Evolutionary conservation across 768 basidiomycete genomes (phyloP).

Genomic region (Boletus pseudo-olivaceus): DNA sequence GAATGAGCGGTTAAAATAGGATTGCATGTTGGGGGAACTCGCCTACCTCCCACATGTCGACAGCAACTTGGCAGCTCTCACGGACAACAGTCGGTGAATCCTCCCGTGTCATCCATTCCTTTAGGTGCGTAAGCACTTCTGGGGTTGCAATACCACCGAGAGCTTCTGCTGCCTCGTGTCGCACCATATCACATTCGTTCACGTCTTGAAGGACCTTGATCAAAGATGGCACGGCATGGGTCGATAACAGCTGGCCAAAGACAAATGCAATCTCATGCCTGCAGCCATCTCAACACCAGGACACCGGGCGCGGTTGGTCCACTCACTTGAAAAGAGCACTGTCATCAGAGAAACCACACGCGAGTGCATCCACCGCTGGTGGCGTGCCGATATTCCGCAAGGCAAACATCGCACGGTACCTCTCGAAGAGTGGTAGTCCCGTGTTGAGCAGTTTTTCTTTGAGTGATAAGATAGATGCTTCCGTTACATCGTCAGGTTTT

Average conservation of each 20-base stretch:
- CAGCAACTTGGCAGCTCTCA: conserved; percentile 93
- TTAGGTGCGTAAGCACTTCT: conserved; percentile 82
- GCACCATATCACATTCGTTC: conserved; percentile 90
- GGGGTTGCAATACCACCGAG: conserved; percentile 96
- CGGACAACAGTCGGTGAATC: conserved; percentile 87
- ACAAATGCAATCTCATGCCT: conserved; percentile 99
- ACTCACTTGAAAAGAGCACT: conserved; percentile 91
- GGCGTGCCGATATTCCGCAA: conserved; percentile 88
- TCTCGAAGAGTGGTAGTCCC: conserved; percentile 73
- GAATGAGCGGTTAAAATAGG: neutral
- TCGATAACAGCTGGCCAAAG: conserved; percentile 90
- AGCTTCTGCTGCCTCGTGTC: conserved; percentile 98
- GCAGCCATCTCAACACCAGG: neutral
- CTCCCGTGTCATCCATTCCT: conserved; percentile 75
- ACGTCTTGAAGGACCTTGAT: conserved; percentile 69
- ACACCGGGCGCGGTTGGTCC: neutral
- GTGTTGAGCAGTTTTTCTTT: conserved; percentile 62
- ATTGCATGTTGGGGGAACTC: neutral
- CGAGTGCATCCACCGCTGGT: conserved; percentile 85
- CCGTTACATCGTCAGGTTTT: conserved; percentile 48
- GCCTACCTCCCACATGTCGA: conserved; percentile 95
- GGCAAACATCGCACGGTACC: conserved; percentile 98
- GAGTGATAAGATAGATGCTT: conserved; percentile 50
- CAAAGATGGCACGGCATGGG: conserved; percentile 83
- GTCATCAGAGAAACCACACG: conserved; percentile 84